Evolutionary conservation across 257 asterid genomes (phyloP), one percentile per base, ranked within the genome.

Genomic region (Plantago elongata): DNA sequence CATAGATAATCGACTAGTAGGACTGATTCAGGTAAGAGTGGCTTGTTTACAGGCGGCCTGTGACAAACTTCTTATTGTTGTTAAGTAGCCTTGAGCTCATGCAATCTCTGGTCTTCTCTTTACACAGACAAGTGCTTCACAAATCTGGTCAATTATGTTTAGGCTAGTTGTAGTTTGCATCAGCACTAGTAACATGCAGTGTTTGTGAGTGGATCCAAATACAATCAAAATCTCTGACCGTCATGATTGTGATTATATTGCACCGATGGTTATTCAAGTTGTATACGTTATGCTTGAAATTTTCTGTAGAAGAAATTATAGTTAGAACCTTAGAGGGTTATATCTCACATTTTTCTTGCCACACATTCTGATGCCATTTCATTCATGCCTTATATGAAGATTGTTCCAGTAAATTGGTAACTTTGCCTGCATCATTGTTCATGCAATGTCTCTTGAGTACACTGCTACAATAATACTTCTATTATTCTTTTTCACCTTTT

Each of bases 1-100:
- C 64, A 79, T 89, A 44, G 99, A 92, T 69, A 81, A 76, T 55
- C 78, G 97, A 73, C 74, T 65, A 50, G 97, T 92, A 60, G 95
- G 95, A 66, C 60, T 78, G 73, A 74, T 76, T 59, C 82, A 78
- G 87, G 95, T 83, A 55, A 29, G 77, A 57, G 45, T 34, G 50
- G 57, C 66, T 22, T 56, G 51, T 13, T 11, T 44, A 14, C 29
- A 45, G 52, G 59, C 34, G 12, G 42, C 12, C 8, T 54, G 59
- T 27, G 11, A 58, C 60, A 47, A 22, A 62, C 44, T 69, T 54
- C 56, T 55, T 49, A 49, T 54, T 16, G 34, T 29, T 45, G 44
- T 60, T 55, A 63, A 61, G 45, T 50, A 60, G 60, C 43, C 57
- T 56, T 57, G 49, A 22, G 44, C 50, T 52, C 47, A 38, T 67